Base-by-base conservation (phyloP, 306 rosid genomes). In the Quillaja saponaria region DNA sequence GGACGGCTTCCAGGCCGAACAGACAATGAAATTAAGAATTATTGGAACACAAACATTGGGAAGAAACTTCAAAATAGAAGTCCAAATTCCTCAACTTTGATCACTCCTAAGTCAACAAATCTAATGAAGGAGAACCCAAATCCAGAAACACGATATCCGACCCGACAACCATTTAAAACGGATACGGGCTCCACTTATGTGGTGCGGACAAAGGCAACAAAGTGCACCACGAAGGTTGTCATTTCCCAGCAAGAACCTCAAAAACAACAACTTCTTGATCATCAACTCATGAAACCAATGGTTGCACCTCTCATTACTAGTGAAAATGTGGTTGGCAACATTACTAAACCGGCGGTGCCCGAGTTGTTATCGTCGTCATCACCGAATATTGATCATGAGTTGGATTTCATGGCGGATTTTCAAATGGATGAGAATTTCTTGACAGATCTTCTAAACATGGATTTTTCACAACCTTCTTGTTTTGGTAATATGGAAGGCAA, bases 1-100 rank as follows among this genome's bases (percentile, higher is more conserved):
- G 87, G 82, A 58, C 81, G 92, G 71, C 80, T 88, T 34, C 96
- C 96, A 0, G 92, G 96, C 69, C 82, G 96, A 85, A 88, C 96
- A 67, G 92, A 88, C 80, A 88, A 85, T 75, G 96, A 88, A 83
- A 83, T 88, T 37, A 88, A 88, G 61, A 88, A 88, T 49, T 82
- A 85, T 13, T 88, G 96, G 96, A 81, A 88, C 54, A 82, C 90
- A 1, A 82, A 70, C 39, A 74, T 87, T 45, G 84, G 87, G 4
- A 87, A 79, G 74, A 87, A 71, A 63, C 16, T 81, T 69, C 80
- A 76, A 37, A 71, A 33, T 34, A 46, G 44, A 5, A 34, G 49
- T 14, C 38, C 71, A 17, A 53, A n/a, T 42, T 17, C 28, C 2
- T 34, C 60, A 10, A 55, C 71, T 18, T 19, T 66, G 2, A 46